Conservation (phyloP, 305 asterid genomes). For the Solanum hybrid region DNA sequence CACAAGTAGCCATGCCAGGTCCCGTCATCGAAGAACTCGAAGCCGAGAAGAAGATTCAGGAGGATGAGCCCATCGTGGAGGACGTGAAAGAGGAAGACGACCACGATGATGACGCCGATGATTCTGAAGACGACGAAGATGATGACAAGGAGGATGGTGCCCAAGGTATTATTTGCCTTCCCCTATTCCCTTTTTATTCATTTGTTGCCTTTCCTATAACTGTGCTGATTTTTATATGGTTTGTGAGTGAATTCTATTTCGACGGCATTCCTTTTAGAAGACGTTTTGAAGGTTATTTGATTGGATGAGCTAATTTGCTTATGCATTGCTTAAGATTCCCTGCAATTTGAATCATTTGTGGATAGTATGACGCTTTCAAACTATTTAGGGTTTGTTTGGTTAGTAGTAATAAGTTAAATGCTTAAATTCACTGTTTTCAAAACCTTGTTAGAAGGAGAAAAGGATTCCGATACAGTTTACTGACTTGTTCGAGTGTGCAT, state of each 20-base stretch:
- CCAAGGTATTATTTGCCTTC: slow-evolving; percentile 27
- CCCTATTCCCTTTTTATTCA: neutral
- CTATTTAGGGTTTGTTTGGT: neutral
- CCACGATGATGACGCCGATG: slow-evolving; percentile 55
- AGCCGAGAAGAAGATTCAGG: slow-evolving; percentile 36
- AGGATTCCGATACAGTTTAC: neutral
- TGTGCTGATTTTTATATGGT: neutral
- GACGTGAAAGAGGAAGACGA: slow-evolving; percentile 76
- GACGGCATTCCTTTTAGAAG: neutral
- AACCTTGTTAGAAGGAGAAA: neutral
- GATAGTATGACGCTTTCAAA: neutral
- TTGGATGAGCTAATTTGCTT: neutral
- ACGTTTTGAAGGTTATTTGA: neutral
- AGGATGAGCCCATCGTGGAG: slow-evolving; percentile 48
- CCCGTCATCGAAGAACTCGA: slow-evolving; percentile 57
- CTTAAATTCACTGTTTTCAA: neutral
- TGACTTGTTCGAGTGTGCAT: neutral
- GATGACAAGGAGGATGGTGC: slow-evolving; percentile 56
- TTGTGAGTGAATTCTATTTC: neutral
- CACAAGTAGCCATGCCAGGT: slow-evolving; percentile 48
- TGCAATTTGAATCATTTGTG: neutral
- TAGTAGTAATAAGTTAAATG: neutral
- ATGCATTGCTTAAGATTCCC: neutral
- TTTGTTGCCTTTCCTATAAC: neutral
- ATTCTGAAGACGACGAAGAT: slow-evolving; percentile 78